Evolutionary conservation across 805 yeast genomes (phyloP).

Genomic region (Saccharomycopsis sp.): DNA sequence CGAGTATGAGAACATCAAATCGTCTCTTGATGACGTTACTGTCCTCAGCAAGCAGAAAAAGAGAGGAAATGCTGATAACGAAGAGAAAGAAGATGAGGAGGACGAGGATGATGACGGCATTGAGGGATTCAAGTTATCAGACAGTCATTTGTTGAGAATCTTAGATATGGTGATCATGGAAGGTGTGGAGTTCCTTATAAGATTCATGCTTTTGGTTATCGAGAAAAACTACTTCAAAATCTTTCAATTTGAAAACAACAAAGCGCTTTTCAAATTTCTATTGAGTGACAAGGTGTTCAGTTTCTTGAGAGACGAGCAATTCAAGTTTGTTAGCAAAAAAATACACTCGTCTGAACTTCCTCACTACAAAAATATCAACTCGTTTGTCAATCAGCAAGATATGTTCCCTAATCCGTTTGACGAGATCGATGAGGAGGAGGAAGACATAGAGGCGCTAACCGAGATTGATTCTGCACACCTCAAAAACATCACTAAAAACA

Average conservation of each 20-base stretch:
- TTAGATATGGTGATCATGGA: slow-evolving; percentile 20
- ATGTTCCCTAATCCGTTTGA: slow-evolving; percentile 7
- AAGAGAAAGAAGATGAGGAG: slow-evolving; percentile 3
- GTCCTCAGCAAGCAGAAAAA: not conserved
- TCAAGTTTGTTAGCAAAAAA: slow-evolving; percentile 9
- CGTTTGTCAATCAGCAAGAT: slow-evolving; percentile 4
- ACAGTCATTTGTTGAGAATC: slow-evolving; percentile 12
- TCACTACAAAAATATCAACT: slow-evolving; percentile 10
- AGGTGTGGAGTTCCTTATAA: slow-evolving; percentile 20
- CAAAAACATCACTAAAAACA: slow-evolving; percentile 6
- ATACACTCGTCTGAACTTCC: slow-evolving; percentile 10
- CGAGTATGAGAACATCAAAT: slow-evolving; percentile 11
- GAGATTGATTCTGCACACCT: not conserved
- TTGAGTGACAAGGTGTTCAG: slow-evolving; percentile 11
- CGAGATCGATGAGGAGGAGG: slow-evolving; percentile 9
- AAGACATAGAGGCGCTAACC: not conserved
- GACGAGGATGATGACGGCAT: slow-evolving; percentile 8
- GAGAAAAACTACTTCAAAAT: slow-evolving; percentile 21
- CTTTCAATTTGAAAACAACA: slow-evolving; percentile 14
- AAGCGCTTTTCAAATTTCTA: slow-evolving; percentile 16
- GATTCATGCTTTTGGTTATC: slow-evolving; percentile 17
- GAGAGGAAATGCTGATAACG: slow-evolving; percentile 11
- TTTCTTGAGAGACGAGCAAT: slow-evolving; percentile 13
- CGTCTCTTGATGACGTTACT: slow-evolving; percentile 8
- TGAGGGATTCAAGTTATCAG: slow-evolving; percentile 14